Conservation (phyloP, 306 rosid species). For the Pyrus communis region DNA sequence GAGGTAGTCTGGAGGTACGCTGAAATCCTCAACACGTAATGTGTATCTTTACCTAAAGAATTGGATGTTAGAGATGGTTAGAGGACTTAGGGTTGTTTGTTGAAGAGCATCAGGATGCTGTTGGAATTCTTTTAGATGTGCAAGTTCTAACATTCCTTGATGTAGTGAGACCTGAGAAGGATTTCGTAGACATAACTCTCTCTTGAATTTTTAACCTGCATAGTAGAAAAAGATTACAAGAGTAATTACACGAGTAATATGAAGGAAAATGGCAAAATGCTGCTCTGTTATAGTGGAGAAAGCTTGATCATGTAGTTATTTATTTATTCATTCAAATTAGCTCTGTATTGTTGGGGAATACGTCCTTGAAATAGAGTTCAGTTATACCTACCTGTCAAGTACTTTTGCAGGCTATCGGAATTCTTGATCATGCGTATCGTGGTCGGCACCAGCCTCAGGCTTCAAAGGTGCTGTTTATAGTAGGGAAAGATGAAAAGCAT, state of each 20-base stretch:
- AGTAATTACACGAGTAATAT: not conserved
- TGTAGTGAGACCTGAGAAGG: too few relatives aligned
- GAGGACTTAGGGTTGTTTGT: not conserved
- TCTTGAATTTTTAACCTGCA: not conserved
- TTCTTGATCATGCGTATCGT: slow-evolving; percentile 30
- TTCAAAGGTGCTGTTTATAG: slow-evolving; percentile 38
- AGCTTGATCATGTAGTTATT: not conserved
- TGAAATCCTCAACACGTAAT: not conserved
- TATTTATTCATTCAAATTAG: not conserved
- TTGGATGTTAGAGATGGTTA: not conserved
- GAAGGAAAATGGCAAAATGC: not conserved
- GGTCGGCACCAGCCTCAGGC: slow-evolving; percentile 8
- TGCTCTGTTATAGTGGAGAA: not conserved
- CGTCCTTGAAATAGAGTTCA: not conserved
- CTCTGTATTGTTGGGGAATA: not conserved
- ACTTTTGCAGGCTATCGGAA: slow-evolving; percentile 41
- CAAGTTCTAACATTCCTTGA: not conserved
- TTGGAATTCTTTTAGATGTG: not conserved
- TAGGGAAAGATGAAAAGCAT: slow-evolving; percentile 36
- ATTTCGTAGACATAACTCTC: not conserved
- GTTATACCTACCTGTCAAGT: not conserved
- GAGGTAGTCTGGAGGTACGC: not conserved
- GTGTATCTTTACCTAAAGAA: not conserved
- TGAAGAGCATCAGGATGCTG: not conserved
- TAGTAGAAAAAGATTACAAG: not conserved